Conservation (phyloP, 2,329 filamentous ascomycete species). For the Ophiosphaerella herpotricha region DNA sequence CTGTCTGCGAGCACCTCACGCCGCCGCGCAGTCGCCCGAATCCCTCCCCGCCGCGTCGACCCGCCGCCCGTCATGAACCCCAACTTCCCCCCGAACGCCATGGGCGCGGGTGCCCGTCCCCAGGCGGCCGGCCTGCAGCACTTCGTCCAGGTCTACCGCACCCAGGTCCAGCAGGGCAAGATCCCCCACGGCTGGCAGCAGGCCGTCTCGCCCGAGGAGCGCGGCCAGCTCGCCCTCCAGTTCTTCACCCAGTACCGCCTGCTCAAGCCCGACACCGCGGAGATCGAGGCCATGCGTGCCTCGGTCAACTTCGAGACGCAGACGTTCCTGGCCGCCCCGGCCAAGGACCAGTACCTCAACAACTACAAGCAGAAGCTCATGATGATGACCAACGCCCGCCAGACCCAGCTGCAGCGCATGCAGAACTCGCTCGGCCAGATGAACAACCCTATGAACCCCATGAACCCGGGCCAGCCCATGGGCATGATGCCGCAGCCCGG, state of each 20-base stretch:
- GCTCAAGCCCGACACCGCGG: slow-evolving; percentile 36
- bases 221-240: slow-evolving; percentile 36
- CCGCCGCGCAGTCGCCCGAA: no score
- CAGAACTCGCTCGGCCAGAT: slow-evolving; percentile 27
- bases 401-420: slow-evolving; percentile 34
- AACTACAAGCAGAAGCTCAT: slow-evolving; percentile 37
- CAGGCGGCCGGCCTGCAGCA: slow-evolving; percentile 28
- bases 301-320: slow-evolving; percentile 38
- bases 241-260: slow-evolving; percentile 41
- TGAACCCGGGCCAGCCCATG: slow-evolving; percentile 37
- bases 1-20: not conserved
- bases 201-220: slow-evolving; percentile 35
- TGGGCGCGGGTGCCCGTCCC: slow-evolving; percentile 17
- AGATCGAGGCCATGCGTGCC: slow-evolving; percentile 32
- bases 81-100: slow-evolving; percentile 35
- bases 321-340: slow-evolving; percentile 27
- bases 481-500: slow-evolving; percentile 44
- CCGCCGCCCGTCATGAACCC: slow-evolving; percentile 36
- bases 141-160: slow-evolving; percentile 35
- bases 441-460: slow-evolving; percentile 36
- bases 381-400: slow-evolving; percentile 34
- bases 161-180: slow-evolving; percentile 32
- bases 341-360: slow-evolving; percentile 39
- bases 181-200: slow-evolving; percentile 41
- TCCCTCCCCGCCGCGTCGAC: not conserved